Evolutionary conservation across 2,329 filamentous ascomycete species (phyloP), one percentile per base, ranked within the genome.

Genomic region (Fusarium verrucosum): DNA sequence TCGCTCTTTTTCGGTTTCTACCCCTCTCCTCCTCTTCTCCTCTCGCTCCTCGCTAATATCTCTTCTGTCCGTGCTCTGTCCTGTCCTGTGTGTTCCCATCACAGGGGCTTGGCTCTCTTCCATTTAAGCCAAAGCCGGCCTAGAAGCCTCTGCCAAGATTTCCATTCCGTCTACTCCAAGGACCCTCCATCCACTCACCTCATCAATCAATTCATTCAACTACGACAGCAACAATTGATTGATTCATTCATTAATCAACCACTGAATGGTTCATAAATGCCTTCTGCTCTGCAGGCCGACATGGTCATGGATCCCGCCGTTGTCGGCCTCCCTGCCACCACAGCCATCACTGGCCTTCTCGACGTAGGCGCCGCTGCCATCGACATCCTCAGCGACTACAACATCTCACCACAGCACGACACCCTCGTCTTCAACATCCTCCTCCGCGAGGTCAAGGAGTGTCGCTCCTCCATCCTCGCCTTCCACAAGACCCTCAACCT

Each of bases 271-370:
- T 51, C 33, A 49, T 68, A 67, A 41, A 67, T 68, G 64, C 64
- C 59, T 67, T 67, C 64, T 35, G 50, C 40, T 51, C 60, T 68
- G 61, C 65, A 65, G 60, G 64, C 65, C 60, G 54, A 66, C 65
- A 62, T 65, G 56, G 64, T 65, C 65, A 68, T 65, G 56, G 64
- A 68, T 49, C 45, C 47, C 46, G 30, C 57, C 61, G 61, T 59
- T 40, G 66, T 68, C 58, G 64, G 70, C 54, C 71, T 78, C 44
- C 72, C 74, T 42, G 74, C 76, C 45, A 72, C 73, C n/a, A 74
- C 75, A 13, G 76, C 76, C 73, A 74, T 77, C 56, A 70, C 74
- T 37, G 76, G 76, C 69, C 73, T 78, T 50, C 60, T 78, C 43
- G 74, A 75, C 36, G 75, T 77, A 35, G 72, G 74, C 56, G 72